Evolutionary conservation across 2,329 filamentous ascomycete species (phyloP), one percentile per base, ranked within the genome.

Genomic region (Ceratocystis smalleyi): DNA sequence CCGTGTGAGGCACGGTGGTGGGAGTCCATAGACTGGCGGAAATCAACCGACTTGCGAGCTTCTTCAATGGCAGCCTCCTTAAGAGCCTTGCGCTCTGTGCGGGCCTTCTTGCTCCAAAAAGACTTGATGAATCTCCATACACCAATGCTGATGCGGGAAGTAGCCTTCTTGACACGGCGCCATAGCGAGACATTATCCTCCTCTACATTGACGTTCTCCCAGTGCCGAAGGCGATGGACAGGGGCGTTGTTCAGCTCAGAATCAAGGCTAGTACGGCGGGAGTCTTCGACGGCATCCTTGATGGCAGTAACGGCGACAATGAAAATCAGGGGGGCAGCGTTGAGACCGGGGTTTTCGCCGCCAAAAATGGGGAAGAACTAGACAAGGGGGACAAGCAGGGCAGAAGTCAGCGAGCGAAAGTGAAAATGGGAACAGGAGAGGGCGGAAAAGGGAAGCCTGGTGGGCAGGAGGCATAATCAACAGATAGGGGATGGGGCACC

Each of bases 301-400:
- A 96, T 82, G 32, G 90, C 86, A 1, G 94, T 99, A 63, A 96
- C 83, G 67, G 82, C 76, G 63, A 99, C 80, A 74, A 99, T 97
- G 71, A 96, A 86, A 69, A 99, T 96, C 68, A 99, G 78, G 63
- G 94, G 94, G 24, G 94, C 90, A 4, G 92, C 85, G 71, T 91
- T 92, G 51, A 99, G 79, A 49, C 88, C 94, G 19, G 94, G 92
- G 72, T 96, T 96, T 40, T 84, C 82, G 68, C 87, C 91, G 70
- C 94, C 94, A 72, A 99, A 99, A 68, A 99, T 96, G 68, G 90
- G 85, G 76, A 97, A 97, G 73, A 95, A 89, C 94, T 97, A 76
- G 27, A 68, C 19, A 15, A 32, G 32, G 63, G 64, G 57, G 64
- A 43, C 24, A 60, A n/a, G 12, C 43, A 66, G 65, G 61, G 62